Percentiles rank a stretch among this genome's conserved stretches.
Evolutionary conservation across 169 alveolate genomes (phyloP).

Genomic region (Babesia sp.): DNA sequence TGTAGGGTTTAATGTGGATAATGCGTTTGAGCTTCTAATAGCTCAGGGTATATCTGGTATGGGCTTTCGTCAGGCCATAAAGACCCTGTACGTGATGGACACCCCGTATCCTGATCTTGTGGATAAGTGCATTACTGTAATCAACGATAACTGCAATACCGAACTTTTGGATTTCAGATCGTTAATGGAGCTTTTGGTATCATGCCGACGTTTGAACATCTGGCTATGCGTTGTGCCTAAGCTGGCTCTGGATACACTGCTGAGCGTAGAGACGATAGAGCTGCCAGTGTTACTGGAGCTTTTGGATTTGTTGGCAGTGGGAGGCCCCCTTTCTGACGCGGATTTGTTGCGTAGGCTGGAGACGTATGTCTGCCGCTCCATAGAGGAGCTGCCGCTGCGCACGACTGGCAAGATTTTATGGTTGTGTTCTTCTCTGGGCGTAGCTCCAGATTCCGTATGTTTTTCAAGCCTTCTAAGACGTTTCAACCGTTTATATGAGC

Average conservation of each 20-base stretch:
- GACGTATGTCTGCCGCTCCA: neutral
- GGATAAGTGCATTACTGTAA: neutral
- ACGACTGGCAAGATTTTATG: conserved; percentile 20
- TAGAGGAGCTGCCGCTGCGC: conserved; percentile 21
- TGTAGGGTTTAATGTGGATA: conserved; percentile 28
- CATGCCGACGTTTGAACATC: conserved; percentile 8
- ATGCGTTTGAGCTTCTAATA: conserved; percentile 2
- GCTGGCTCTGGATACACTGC: conserved; percentile 8
- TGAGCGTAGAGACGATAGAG: conserved; percentile 12
- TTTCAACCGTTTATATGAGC: conserved; percentile 12
- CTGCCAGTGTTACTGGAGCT: neutral
- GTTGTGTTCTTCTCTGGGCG: conserved; percentile 22
- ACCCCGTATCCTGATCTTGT: conserved; percentile 7
- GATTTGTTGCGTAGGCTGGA: conserved; percentile 10
- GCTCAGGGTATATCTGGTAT: neutral
- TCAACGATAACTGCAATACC: neutral
- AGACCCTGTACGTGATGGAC: conserved; percentile 22
- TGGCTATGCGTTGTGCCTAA: conserved; percentile 2
- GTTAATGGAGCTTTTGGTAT: conserved; percentile 7
- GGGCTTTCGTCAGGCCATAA: conserved; percentile 1
- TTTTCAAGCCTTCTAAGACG: conserved; percentile 5
- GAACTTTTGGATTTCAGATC: neutral
- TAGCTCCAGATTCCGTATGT: neutral
- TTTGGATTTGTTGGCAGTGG: neutral
- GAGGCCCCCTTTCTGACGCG: conserved; percentile 15